These are phyloP conservation scores for Cystobasidium tubakii DNA, from an alignment of 768 basidiomycete species.

Conservation along the genomic window DNA sequence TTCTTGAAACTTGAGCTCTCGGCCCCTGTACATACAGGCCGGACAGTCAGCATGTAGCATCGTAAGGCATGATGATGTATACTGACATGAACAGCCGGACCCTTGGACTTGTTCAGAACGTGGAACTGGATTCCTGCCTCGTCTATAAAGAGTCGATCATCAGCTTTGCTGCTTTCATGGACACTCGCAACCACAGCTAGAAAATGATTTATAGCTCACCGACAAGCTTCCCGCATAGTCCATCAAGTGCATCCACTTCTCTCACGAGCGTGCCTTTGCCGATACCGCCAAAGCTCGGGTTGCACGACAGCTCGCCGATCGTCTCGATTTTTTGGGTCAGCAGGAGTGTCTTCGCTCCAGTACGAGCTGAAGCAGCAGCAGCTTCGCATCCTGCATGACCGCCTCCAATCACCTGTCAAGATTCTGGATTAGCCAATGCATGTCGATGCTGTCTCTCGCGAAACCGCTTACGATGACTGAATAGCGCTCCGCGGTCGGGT, in stretches of 20 bases:
- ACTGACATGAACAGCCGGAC: conserved; percentile 76
- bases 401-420: conserved; percentile 57
- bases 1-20: conserved; percentile 80
- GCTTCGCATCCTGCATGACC: conserved; percentile 93
- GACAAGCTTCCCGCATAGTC: conserved; percentile 73
- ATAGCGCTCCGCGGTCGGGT: background rate
- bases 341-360: conserved; percentile 72
- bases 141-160: conserved; percentile 53
- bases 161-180: background rate
- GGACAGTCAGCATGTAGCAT: conserved; percentile 47
- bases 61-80: conserved; percentile 77
- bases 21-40: conserved; percentile 59
- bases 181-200: background rate
- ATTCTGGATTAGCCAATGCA: background rate
- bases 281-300: conserved; percentile 74
- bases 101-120: conserved; percentile 75
- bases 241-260: conserved; percentile 85
- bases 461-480: background rate
- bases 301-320: conserved; percentile 79
- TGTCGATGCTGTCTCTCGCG: background rate
- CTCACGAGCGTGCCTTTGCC: conserved; percentile 87
- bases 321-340: conserved; percentile 75
- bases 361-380: conserved; percentile 74
- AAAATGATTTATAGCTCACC: conserved; percentile 53
- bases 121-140: conserved; percentile 83